These are phyloP conservation scores for Wallacemonas sp. DNA, from an alignment of 208 protist species.

Conservation along the genomic window DNA sequence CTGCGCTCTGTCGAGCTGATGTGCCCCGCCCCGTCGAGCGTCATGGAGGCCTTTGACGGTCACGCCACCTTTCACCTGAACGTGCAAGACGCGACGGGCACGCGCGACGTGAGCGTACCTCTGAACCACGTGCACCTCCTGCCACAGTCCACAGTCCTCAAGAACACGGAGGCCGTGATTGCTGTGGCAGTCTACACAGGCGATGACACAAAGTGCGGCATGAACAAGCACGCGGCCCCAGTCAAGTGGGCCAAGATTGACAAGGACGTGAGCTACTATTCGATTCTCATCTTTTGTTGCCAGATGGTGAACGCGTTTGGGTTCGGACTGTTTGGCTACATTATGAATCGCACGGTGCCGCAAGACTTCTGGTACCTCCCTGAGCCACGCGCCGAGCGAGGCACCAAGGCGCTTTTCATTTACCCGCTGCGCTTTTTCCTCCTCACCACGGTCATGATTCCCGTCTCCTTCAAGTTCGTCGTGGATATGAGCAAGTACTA, in stretches of 20 bases:
- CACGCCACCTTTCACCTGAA: slow-evolving; percentile 31
- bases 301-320: slow-evolving; percentile 78
- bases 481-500: slow-evolving; percentile 95
- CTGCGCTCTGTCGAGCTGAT: slow-evolving; percentile 31
- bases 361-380: slow-evolving; percentile 72
- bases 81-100: not conserved
- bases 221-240: slow-evolving; percentile 87
- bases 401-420: slow-evolving; percentile 48
- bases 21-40: slow-evolving; percentile 74
- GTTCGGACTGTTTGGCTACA: slow-evolving; percentile 85
- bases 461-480: slow-evolving; percentile 96
- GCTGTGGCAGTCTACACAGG: slow-evolving; percentile 95
- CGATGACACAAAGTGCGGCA: slow-evolving; percentile 94
- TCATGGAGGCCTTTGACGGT: slow-evolving; percentile 91
- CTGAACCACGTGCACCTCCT: slow-evolving; percentile 75
- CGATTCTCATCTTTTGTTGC: slow-evolving; percentile 88
- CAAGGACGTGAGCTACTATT: slow-evolving; percentile 77
- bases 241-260: slow-evolving; percentile 95
- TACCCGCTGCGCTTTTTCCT: slow-evolving; percentile 95
- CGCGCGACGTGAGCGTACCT: slow-evolving; percentile 24
- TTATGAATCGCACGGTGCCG: slow-evolving; percentile 45
- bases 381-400: slow-evolving; percentile 28
- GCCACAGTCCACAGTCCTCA: slow-evolving; percentile 86
- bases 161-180: slow-evolving; percentile 80
- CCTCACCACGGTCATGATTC: slow-evolving; percentile 97